Base-by-base conservation (phyloP, 2,329 filamentous ascomycete species). In the Chrysosporium queenslandicum region DNA sequence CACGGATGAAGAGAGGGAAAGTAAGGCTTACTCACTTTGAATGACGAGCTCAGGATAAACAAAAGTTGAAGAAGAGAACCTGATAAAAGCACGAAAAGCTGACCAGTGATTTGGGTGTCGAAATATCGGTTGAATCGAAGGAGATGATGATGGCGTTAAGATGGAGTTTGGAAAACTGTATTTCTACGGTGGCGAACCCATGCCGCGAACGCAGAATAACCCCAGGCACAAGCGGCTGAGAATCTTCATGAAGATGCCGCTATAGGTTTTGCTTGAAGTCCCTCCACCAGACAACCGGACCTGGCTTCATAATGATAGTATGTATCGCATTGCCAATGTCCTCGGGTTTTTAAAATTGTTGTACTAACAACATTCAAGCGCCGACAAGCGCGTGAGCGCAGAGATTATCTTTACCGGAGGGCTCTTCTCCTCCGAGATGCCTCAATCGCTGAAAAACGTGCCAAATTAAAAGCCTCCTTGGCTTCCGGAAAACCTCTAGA, bases 341-440 rank as follows among this genome's bases (percentile, higher is more conserved):
- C 23, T 23, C 18, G 20, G 5, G 2, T 3, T 21, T 18, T 18
- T 50, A 21, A 21, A 49, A 46, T 14, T 23, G 6, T 30, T 27
- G 5, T 52, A 16, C 8, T 54, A 55, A 63, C 58, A 48, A 58
- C 51, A 12, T 42, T 16, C 32, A 59, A 79, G 72, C 80, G 84
- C 63, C 80, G 83, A 76, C 84, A 88, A 77, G 83, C 84, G 56
- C 81, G 86, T 60, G 82, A 90, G 69, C 78, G 87, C 61, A 78
- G 86, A 61, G 87, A 94, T 66, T 94, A 97, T 69, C 82, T 98
- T 62, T 94, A 96, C 69, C 82, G 91, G 55, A 84, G 87, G 64
- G 91, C 92, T 34, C 77, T 96, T 53, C 83, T 88, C 20, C 79
- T 96, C 40, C 83, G 86, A 60, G 88, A 96, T 72, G 91, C 91